Evolutionary conservation across 345 rosid species (phyloP), one percentile per base, ranked within the genome.

Genomic region (Carallia brachiata): DNA sequence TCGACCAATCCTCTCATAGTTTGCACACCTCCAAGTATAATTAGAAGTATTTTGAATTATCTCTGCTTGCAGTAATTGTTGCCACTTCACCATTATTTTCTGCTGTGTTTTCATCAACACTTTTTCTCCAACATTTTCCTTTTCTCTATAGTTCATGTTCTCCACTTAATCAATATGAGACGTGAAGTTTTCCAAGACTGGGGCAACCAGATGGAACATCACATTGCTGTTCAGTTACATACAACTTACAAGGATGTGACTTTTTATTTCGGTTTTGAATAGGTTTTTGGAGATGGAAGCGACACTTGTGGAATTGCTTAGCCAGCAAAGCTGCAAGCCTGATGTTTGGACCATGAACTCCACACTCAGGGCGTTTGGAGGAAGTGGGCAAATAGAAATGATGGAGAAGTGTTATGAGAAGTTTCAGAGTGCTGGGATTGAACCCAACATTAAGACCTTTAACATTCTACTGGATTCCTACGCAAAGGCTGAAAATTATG

Each of bases 301-400:
- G 50, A 87, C 87, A 28, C 87, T 93, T 10, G 85, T 92, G 68
- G 73, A 87, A 78, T 89, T 93, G 98, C 91, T 90, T 30, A 66
- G 77, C n/a, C 80, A 85, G 77, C 71, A 84, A 6, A 82, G 82
- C 17, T 90, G 96, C 66, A 74, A 85, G 72, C 97, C 98, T 50
- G 97, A 90, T 77, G 88, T 86, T n/a, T 90, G 97, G 97, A 89
- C 97, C 57, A 88, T 91, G 97, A 90, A 90, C 82, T 93, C 92
- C 57, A 91, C 93, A 6, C 73, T 93, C 39, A 84, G 98, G 76
- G 97, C 97, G 71, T 93, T 90, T 80, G 96, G 96, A 15, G 77
- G 84, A 71, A 89, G 84, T 37, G 91, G 97, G 61, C 98, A 90
- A 79, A 87, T 89, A 48, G 87, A 80, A 72, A 91, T 84, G 68